phyloP scores from a whole-genome alignment of 2,329 filamentous ascomycete species.

The Cladosporium sp. region DNA sequence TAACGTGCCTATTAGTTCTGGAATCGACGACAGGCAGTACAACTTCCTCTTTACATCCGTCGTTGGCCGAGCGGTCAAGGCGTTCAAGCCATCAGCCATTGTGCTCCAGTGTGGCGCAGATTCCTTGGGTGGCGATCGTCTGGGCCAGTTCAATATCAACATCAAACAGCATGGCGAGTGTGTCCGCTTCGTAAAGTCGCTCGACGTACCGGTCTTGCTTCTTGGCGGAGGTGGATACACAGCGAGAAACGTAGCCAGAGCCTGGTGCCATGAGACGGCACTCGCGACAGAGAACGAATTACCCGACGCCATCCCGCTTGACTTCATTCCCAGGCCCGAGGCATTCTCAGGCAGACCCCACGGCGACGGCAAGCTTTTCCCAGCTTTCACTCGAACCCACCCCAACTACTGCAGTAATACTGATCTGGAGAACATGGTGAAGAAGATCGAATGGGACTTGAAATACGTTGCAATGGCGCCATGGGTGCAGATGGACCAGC shows the following conservation, averaged over 20 bases:
- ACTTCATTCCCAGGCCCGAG: constrained; percentile 75
- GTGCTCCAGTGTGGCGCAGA: constrained; percentile 93
- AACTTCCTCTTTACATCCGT: constrained; percentile 74
- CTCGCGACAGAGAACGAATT: constrained; percentile 75
- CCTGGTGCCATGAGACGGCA: constrained; percentile 92
- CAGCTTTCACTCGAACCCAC: constrained; percentile 62
- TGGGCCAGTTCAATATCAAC: constrained; percentile 92
- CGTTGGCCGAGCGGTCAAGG: constrained; percentile 69
- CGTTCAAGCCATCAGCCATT: constrained; percentile 79
- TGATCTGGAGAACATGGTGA: constrained; percentile 65
- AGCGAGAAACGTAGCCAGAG: constrained; percentile 85
- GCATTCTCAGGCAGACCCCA: constrained; percentile 79
- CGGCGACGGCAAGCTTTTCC: constrained; percentile 65
- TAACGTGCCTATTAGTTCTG: constrained; percentile 62
- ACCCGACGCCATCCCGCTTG: constrained; percentile 63
- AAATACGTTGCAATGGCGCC: constrained; percentile 78
- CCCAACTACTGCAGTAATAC: constrained; percentile 69
- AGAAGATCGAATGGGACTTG: constrained; percentile 77
- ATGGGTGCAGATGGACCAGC: constrained; percentile 41
- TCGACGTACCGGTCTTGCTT: constrained; percentile 74
- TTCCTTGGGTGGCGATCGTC: constrained; percentile 82
- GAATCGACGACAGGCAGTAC: constrained; percentile 70
- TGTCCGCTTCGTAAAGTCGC: constrained; percentile 78
- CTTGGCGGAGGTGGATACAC: constrained; percentile 95
- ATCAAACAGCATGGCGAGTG: constrained; percentile 89